These are phyloP conservation scores for Diaporthe caulivora DNA, from an alignment of 2,329 filamentous ascomycete species.

Conservation along the genomic window DNA sequence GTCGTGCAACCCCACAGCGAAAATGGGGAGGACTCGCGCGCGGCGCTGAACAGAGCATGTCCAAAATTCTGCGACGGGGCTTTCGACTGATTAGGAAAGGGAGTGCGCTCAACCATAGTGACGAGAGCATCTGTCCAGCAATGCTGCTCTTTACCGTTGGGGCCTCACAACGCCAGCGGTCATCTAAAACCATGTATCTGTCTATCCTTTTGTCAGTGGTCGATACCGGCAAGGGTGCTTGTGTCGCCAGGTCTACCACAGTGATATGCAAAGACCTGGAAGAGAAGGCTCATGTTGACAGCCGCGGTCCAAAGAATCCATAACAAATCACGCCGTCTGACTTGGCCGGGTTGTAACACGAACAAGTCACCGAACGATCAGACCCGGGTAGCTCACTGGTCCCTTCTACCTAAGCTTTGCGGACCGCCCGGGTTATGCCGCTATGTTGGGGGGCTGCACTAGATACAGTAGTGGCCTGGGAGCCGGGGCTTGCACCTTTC, in stretches of 20 bases:
- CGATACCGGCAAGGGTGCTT: background rate
- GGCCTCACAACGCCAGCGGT: background rate
- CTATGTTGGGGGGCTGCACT: constrained; percentile 7
- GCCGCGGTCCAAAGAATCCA: background rate
- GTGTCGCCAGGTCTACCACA: background rate
- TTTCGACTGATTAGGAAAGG: constrained; percentile 22
- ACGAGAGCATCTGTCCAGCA: background rate
- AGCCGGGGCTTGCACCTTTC: constrained; percentile 13
- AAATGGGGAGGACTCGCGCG: background rate
- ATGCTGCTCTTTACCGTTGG: background rate
- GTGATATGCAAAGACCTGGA: background rate
- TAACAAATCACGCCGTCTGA: background rate
- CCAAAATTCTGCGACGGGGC: constrained; percentile 1
- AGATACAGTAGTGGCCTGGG: constrained; percentile 1
- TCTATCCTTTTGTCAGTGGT: constrained; percentile 1
- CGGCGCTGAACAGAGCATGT: background rate
- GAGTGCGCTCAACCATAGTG: background rate
- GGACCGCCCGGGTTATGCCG: constrained; percentile 36
- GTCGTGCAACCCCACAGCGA: constrained; percentile 30
- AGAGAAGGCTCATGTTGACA: background rate
- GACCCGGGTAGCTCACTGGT: constrained; percentile 5
- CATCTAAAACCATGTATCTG: background rate
- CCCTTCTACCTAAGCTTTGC: constrained; percentile 30
- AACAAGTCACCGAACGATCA: background rate
- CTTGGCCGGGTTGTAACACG: constrained; percentile 13